phyloP scores from a whole-genome alignment of 345 rosid genomes.

The Camelina sativa region DNA sequence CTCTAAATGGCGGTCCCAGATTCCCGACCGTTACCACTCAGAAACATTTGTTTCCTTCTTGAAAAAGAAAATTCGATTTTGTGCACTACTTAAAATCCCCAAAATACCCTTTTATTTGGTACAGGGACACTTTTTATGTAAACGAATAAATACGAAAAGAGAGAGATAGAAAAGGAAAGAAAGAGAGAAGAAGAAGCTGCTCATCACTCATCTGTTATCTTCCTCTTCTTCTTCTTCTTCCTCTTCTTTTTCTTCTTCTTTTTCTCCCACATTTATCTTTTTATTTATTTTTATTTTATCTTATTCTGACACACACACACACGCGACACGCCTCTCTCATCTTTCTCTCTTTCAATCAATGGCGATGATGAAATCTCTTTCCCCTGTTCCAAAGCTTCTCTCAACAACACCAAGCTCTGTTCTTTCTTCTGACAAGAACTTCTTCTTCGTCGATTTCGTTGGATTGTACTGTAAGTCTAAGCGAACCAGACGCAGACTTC shows the following conservation, averaged over 20 bases:
- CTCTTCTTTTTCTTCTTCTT: neutral
- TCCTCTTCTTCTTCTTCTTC: conserved; percentile 35
- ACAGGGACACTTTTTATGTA: conserved; percentile 6
- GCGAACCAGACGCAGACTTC: conserved; percentile 54
- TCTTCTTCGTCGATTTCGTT: conserved; percentile 71
- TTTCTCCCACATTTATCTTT: conserved; percentile 14
- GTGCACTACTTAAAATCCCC: conserved; percentile 17
- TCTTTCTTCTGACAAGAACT: conserved; percentile 46
- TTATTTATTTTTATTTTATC: conserved; percentile 16
- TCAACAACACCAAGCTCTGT: conserved; percentile 54
- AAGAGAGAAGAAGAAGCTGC: conserved; percentile 57
- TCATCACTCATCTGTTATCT: conserved; percentile 53
- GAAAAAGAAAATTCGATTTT: conserved; percentile 16
- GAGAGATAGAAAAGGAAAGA: conserved; percentile 49
- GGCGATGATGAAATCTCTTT: conserved; percentile 58
- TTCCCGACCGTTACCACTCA: conserved; percentile 49
- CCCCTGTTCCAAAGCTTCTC: conserved; percentile 60
- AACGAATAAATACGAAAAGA: conserved; percentile 40
- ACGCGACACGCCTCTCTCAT: conserved; percentile 43
- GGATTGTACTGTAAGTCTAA: conserved; percentile 59
- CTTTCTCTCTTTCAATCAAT: conserved; percentile 21
- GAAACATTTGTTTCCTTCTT: conserved; percentile 30
- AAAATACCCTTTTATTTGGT: conserved; percentile 34
- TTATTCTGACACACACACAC: conserved; percentile 36
- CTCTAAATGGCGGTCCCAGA: conserved; percentile 47